Evolutionary conservation across 192 early-diverging fungal species (phyloP).

Genomic region (Coemansia sp.): DNA sequence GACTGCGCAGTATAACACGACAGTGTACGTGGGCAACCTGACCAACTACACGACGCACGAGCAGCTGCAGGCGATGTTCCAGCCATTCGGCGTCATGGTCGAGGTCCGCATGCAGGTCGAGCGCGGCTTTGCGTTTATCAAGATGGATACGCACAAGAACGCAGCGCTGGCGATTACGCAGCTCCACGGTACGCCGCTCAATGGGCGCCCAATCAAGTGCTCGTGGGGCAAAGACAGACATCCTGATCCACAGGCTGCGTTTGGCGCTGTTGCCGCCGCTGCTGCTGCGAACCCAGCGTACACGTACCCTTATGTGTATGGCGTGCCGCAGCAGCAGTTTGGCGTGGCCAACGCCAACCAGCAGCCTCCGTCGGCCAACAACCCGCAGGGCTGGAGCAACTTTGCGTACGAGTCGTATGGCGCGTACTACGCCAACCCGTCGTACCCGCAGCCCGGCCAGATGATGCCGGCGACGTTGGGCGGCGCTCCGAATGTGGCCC

Average conservation of each 20-base stretch:
- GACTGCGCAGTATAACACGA: constrained; percentile 81
- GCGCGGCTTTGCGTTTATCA: constrained; percentile 89
- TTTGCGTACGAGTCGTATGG: constrained; percentile 51
- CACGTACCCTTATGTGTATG: constrained; percentile 54
- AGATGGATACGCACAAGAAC: constrained; percentile 89
- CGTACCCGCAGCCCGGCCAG: constrained; percentile 49
- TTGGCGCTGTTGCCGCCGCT: constrained; percentile 37
- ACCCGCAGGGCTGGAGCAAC: constrained; percentile 39
- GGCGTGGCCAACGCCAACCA: constrained; percentile 18
- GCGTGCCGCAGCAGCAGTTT: constrained; percentile 51
- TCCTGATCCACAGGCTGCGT: constrained; percentile 52
- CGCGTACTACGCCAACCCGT: constrained; percentile 43
- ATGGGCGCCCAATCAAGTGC: constrained; percentile 77
- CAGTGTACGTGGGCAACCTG: constrained; percentile 88
- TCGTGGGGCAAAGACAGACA: constrained; percentile 88
- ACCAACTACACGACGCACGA: constrained; percentile 71
- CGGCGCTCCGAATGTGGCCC: constrained; percentile 3
- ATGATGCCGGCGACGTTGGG: constrained; percentile 30
- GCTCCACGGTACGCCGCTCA: constrained; percentile 69
- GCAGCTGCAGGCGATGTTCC: constrained; percentile 73
- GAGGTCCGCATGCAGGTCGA: constrained; percentile 87
- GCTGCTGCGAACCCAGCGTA: constrained; percentile 51
- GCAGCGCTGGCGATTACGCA: constrained; percentile 86
- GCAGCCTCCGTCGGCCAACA: constrained; percentile 23
- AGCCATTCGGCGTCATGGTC: constrained; percentile 72